Base-by-base conservation (phyloP, 768 basidiomycete species). In the Mycena latifolia region DNA sequence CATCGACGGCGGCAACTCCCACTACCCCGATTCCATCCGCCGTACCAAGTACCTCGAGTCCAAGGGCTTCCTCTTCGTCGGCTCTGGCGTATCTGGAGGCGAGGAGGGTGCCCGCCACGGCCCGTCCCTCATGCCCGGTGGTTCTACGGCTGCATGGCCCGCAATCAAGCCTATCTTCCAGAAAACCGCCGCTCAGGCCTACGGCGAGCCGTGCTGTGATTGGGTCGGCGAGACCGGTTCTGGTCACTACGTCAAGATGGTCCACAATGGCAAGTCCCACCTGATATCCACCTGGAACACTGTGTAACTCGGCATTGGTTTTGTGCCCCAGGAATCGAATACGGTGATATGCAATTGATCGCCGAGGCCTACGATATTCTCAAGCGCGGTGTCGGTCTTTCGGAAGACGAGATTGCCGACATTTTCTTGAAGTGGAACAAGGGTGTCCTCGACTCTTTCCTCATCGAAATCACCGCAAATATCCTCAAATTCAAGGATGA, bases 171-270 rank as follows among this genome's bases (percentile, higher is more conserved):
- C 94, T 68, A 99, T 99, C 75, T 99, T 99, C 92, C 98, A 99
- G 83, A 94, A 94, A 79, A 92, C 97, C 55, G 89, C 98, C 69
- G 98, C 98, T 64, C 95, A 99, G 78, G 94, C 92, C 67, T 85
- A 94, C 59, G 95, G 95, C 68, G 94, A 94, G 72, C 98, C 98
- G 33, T 99, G 98, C 86, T 98, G 97, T 78, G 98, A 99, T 83
- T 99, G 98, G 98, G 97, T 99, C 73, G 98, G 98, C 50, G 93
- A 96, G 81, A 92, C 90, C 67, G 98, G 96, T 65, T 85, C 94
- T 52, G 96, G 95, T 31, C 97, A 99, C 85, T 99, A 99, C 80
- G 97, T 99, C 81, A 99, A 99, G 86, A 99, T 99, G 97, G 97
- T 99, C 67, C 97, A 99, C 85, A 95, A 95, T 64, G 94, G 94